These are phyloP conservation scores for Rhodotorula babjevae DNA, from an alignment of 768 basidiomycete species.

Conservation along the genomic window DNA sequence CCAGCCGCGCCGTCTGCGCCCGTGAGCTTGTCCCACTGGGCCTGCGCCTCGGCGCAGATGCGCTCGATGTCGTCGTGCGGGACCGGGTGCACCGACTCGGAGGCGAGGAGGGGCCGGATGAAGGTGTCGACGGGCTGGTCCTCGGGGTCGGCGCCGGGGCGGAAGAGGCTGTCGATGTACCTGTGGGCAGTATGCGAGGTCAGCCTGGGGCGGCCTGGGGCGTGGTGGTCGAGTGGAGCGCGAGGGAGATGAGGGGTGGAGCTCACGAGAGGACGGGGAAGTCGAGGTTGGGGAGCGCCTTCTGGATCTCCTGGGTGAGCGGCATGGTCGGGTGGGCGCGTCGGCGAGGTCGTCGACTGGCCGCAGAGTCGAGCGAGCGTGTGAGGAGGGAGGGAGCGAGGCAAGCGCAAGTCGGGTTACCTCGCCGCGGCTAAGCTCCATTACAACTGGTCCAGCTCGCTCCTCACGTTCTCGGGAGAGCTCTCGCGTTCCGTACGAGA, in stretches of 20 bases:
- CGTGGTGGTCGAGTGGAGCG: background rate
- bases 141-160: slow-evolving; percentile 14
- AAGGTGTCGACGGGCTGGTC: slow-evolving; percentile 32
- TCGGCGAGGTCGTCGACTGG: too few relatives aligned
- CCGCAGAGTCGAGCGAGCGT: background rate
- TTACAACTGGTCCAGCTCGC: too few relatives aligned
- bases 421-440: too few relatives aligned
- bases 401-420: too few relatives aligned
- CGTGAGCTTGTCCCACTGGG: slow-evolving; percentile 27
- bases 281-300: slow-evolving; percentile 14
- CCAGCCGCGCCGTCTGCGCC: background rate
- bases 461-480: too few relatives aligned
- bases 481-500: too few relatives aligned
- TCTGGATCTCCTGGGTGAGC: slow-evolving; percentile 13
- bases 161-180: slow-evolving; percentile 33
- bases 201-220: background rate
- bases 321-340: background rate
- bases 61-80: slow-evolving; percentile 23
- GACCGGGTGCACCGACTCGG: slow-evolving; percentile 17
- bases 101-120: slow-evolving; percentile 36
- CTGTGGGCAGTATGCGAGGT: background rate
- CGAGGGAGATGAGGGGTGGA: background rate
- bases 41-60: slow-evolving; percentile 25
- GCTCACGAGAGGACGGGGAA: slow-evolving; percentile 5
- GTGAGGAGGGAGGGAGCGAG: background rate